Evolutionary conservation across 1,139 yeast species (phyloP), one percentile per base, ranked within the genome.

Genomic region (Blastobotrys indianensis): DNA sequence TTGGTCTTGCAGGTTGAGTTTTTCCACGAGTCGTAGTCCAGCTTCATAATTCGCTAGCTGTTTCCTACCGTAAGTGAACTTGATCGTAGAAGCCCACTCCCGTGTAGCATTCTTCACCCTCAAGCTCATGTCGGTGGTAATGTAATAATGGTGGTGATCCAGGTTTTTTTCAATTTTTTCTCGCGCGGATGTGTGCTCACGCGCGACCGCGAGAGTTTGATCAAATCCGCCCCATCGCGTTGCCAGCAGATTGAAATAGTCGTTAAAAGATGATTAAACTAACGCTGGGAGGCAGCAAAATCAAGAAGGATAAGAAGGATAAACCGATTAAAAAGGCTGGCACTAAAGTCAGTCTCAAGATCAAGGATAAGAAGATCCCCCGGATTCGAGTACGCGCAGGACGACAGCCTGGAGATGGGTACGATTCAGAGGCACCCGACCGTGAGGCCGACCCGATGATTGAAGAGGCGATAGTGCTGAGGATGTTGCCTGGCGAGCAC

Each of bases 371-470:
- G 32, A 51, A 66, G 53, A 70, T 80, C 0, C 90, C 92, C 0
- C 70, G 80, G 39, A 80, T 87, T 45, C 69, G 94, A 51, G 80
- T 90, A 47, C 87, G 86, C 59, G 94, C 95, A 0, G 82, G 86
- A 0, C 69, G 95, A 54, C 75, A 84, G 8, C 94, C 95, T 0
- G 96, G 96, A 1, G 96, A 90, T 56, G 97, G 97, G 0, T 92
- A 92, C 64, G 98, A 92, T 61, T 85, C 96, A 1, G 98, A 92
- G 59, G 97, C 95, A 9, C 95, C 97, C 1, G 97, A 92, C 57
- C 70, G 87, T 38, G 98, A 92, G 62, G 97, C 88, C 50, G 97
- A 92, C 60, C 98, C 98, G 0, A 69, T 87, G 54, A 70, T 88
- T 23, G 97, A 92, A 60, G 94, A 85, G 54, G 96, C 94, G 0